Evolutionary conservation across 2,329 filamentous ascomycete species (phyloP).

Genomic region (Colletotrichum sp.): DNA sequence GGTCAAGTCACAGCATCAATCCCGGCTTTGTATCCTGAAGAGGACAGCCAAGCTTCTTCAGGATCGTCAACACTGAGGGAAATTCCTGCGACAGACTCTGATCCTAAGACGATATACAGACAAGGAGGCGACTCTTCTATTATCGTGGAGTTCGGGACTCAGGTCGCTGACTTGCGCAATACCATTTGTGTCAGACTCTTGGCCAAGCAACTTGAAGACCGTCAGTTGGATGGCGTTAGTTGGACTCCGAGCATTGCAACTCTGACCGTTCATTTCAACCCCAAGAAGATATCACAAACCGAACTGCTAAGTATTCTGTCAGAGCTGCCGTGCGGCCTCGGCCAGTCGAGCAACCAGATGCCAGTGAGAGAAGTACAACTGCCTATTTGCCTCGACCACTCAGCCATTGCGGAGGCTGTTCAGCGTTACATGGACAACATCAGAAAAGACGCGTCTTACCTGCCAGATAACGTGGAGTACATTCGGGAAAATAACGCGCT

Average conservation of each 20-base stretch:
- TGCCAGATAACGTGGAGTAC: constrained; percentile 65
- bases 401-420: constrained; percentile 47
- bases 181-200: not conserved
- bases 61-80: not conserved
- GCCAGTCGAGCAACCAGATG: not conserved
- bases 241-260: not conserved
- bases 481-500: constrained; percentile 40
- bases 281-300: not conserved
- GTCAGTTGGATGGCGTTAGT: not conserved
- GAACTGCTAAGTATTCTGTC: not conserved
- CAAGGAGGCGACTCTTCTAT: not conserved
- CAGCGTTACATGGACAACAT: constrained; percentile 65
- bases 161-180: not conserved
- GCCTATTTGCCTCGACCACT: constrained; percentile 34
- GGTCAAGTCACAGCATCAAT: not conserved
- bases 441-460: constrained; percentile 61
- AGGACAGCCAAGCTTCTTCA: not conserved
- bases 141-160: not conserved
- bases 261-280: not conserved
- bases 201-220: not conserved
- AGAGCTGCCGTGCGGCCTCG: not conserved
- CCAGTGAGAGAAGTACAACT: constrained; percentile 27
- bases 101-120: not conserved
- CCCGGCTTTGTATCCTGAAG: not conserved
- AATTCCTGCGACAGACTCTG: not conserved